phyloP scores from a whole-genome alignment of 2,329 filamentous ascomycete genomes.

The Pestalotiopsis sp. region DNA sequence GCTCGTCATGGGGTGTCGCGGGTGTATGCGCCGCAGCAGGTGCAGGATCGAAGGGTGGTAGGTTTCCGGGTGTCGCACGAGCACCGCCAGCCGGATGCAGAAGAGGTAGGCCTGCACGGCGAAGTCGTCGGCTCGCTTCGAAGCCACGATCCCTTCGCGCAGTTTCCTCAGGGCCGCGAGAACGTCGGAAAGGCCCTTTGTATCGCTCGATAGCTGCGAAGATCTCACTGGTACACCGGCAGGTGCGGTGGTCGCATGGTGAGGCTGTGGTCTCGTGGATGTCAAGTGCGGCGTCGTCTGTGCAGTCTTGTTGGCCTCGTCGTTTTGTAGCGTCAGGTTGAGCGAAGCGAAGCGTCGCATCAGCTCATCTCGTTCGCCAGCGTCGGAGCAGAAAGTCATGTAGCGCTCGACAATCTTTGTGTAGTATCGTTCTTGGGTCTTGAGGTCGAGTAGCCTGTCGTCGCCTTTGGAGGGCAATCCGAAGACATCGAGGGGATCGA shows the following conservation, averaged over 20 bases:
- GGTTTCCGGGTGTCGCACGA: conserved; percentile 81
- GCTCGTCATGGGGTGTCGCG: conserved; percentile 65
- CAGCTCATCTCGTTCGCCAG: conserved; percentile 72
- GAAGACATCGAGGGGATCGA: conserved; percentile 78
- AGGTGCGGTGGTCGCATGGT: conserved; percentile 15
- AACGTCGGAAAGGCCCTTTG: conserved; percentile 71
- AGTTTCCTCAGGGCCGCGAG: conserved; percentile 88
- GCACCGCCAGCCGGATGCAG: conserved; percentile 81
- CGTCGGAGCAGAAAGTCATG: conserved; percentile 82
- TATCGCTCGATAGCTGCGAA: conserved; percentile 38
- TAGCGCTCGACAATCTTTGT: conserved; percentile 86
- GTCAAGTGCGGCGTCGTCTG: conserved; percentile 17
- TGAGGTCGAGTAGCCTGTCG: conserved; percentile 72
- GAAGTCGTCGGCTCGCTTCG: conserved; percentile 76
- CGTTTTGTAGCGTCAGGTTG: conserved; percentile 34
- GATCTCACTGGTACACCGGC: conserved; percentile 3
- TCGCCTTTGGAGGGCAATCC: conserved; percentile 93
- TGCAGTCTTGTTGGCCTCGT: conserved; percentile 1
- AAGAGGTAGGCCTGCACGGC: conserved; percentile 90
- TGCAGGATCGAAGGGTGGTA: conserved; percentile 88
- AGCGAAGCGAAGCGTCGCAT: conserved; percentile 75
- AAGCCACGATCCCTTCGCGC: conserved; percentile 84
- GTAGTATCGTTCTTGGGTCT: conserved; percentile 84
- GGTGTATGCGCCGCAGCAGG: conserved; percentile 73
- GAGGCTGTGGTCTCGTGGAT: conserved; percentile 22